Evolutionary conservation across 495 filamentous ascomycete genomes (phyloP).

Genomic region (Venustampulla echinocandica): DNA sequence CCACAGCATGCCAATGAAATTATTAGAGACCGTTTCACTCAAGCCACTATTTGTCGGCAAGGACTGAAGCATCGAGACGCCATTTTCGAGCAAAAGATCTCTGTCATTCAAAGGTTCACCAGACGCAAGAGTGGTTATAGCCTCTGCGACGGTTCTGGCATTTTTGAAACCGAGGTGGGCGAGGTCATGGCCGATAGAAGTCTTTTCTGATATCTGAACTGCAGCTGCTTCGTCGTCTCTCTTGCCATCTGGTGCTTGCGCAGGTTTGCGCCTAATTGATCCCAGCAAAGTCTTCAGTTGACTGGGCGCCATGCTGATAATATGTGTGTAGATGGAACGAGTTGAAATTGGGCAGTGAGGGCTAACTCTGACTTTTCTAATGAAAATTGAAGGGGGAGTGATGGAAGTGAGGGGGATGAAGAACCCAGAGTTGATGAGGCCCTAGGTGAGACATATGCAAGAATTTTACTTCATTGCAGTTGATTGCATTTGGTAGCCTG

Average conservation of each 20-base stretch:
- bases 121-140: conserved; percentile 25
- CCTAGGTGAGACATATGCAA: not conserved
- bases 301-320: conserved; percentile 10
- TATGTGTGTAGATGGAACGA: not conserved
- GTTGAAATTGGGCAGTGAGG: not conserved
- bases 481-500: not conserved
- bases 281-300: conserved; percentile 25
- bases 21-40: conserved; percentile 33
- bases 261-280: conserved; percentile 26
- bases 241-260: conserved; percentile 28
- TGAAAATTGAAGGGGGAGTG: not conserved
- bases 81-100: conserved; percentile 29
- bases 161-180: conserved; percentile 25
- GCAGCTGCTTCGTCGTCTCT: conserved; percentile 21
- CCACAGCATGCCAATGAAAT: conserved; percentile 65
- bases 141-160: conserved; percentile 21
- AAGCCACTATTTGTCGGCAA: conserved; percentile 27
- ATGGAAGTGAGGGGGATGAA: not conserved
- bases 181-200: conserved; percentile 26
- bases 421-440: not conserved
- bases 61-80: conserved; percentile 29
- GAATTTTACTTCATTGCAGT: not conserved
- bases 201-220: conserved; percentile 16
- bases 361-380: not conserved
- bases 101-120: conserved; percentile 32